Evolutionary conservation across 2,329 filamentous ascomycete species (phyloP).

Genomic region (Colletotrichum sansevieriae): DNA sequence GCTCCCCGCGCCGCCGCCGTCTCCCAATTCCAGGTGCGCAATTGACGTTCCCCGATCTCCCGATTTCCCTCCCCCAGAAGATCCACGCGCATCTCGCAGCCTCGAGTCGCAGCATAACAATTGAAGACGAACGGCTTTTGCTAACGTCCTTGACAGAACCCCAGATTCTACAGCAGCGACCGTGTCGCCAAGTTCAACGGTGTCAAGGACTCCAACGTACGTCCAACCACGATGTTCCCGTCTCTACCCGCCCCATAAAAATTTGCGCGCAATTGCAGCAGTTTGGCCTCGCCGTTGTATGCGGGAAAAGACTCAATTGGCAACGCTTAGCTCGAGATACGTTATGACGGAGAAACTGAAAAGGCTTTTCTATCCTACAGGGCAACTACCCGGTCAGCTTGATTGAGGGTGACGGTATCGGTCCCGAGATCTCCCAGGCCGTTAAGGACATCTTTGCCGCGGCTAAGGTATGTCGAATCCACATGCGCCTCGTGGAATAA

Average conservation of each 20-base stretch:
- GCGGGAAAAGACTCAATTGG: constrained; percentile 57
- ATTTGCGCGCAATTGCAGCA: constrained; percentile 33
- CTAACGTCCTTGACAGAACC: constrained; percentile 55
- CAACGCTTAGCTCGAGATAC: constrained; percentile 2
- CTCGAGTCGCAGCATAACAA: constrained; percentile 32
- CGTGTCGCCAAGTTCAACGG: constrained; percentile 95
- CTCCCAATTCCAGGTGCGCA: constrained; percentile 68
- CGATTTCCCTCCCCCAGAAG: constrained; percentile 44
- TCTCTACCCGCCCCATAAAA: constrained; percentile 29
- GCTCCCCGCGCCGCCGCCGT: constrained; percentile 68
- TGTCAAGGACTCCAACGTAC: constrained; percentile 87
- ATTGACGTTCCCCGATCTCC: constrained; percentile 40
- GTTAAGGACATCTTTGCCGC: constrained; percentile 99
- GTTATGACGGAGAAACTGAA: constrained; percentile 30
- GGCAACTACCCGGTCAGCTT: constrained; percentile 96
- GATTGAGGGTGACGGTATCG: constrained; percentile 99
- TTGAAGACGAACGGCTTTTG: constrained; percentile 11
- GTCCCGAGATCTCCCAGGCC: constrained; percentile 96
- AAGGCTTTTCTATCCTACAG: constrained; percentile 60
- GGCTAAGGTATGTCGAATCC: constrained; percentile 77
- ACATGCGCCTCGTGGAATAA: constrained; percentile 1
- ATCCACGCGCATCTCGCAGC: constrained; percentile 19
- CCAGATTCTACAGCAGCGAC: constrained; percentile 76
- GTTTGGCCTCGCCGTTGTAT: constrained; percentile 14
- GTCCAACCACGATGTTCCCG: constrained; percentile 52